Conservation (phyloP, 2,329 filamentous ascomycete species). For the Calcarisporium arbuscula region DNA sequence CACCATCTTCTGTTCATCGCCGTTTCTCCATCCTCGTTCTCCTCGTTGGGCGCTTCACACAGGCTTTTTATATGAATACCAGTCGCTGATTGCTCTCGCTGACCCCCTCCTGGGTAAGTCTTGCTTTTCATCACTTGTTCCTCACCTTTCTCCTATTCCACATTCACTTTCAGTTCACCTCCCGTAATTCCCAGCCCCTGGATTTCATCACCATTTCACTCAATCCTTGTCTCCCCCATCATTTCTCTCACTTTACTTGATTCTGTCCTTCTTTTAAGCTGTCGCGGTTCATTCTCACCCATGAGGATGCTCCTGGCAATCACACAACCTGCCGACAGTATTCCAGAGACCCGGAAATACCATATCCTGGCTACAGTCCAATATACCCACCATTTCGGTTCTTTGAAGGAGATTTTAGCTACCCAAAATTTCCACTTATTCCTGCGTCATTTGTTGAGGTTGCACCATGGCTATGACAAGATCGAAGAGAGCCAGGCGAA, state of each 20-base stretch:
- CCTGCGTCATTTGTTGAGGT: not conserved
- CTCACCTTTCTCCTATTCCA: slow-evolving; percentile 4
- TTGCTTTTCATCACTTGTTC: slow-evolving; percentile 4
- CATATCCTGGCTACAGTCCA: too few species aligned
- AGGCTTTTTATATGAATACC: slow-evolving; percentile 34
- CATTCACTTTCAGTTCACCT: slow-evolving; percentile 2
- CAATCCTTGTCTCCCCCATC: slow-evolving; percentile 4
- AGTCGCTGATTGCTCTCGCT: slow-evolving; percentile 25
- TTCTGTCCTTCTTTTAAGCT: not conserved
- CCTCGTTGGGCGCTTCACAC: slow-evolving; percentile 16
- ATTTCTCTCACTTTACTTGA: not conserved
- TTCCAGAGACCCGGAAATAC: too few species aligned
- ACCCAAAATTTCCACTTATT: not conserved
- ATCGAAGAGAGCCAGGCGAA: slow-evolving; percentile 26
- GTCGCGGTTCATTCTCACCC: too few species aligned
- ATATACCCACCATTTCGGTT: too few species aligned
- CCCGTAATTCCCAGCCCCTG: not conserved
- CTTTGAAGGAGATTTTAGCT: too few species aligned
- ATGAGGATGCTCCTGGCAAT: too few species aligned
- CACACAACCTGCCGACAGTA: too few species aligned
- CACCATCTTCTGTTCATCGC: slow-evolving; percentile 5
- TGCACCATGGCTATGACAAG: slow-evolving; percentile 19
- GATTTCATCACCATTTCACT: slow-evolving; percentile 1
- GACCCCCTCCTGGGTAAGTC: slow-evolving; percentile 24
- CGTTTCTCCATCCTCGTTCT: slow-evolving; percentile 4